Evolutionary conservation across 352 stramenopile genomes (phyloP).

Genomic region (Phytophthora ohioensis): DNA sequence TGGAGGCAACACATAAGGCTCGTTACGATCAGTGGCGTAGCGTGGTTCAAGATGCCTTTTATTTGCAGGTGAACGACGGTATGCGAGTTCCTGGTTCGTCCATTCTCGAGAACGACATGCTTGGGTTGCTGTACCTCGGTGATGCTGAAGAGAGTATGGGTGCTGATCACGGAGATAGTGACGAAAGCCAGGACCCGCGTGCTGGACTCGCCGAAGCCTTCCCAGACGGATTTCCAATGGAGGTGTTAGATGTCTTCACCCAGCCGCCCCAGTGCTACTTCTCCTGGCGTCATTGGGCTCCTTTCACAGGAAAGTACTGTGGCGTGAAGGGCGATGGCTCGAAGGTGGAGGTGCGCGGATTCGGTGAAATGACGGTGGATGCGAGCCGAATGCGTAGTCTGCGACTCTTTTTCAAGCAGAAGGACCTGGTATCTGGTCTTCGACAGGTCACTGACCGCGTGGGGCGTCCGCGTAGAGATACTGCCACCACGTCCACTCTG

Average conservation of each 20-base stretch:
- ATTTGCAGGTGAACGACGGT: conserved; percentile 79
- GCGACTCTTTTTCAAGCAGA: conserved; percentile 75
- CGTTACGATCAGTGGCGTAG: conserved; percentile 70
- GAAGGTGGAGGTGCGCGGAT: conserved; percentile 71
- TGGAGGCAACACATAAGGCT: conserved; percentile 81
- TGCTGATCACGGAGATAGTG: conserved; percentile 42
- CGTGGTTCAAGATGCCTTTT: conserved; percentile 66
- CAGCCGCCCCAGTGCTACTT: conserved; percentile 82
- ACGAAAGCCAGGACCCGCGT: conserved; percentile 58
- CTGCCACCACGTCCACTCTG: conserved; percentile 14
- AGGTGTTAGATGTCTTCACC: conserved; percentile 83
- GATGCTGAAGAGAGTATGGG: conserved; percentile 42
- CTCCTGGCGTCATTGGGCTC: conserved; percentile 82
- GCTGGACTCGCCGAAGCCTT: conserved; percentile 72
- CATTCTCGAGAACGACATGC: conserved; percentile 72
- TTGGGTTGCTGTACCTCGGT: conserved; percentile 71
- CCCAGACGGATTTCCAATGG: conserved; percentile 80
- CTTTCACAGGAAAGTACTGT: conserved; percentile 72
- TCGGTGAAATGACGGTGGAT: conserved; percentile 76
- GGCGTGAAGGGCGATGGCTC: conserved; percentile 69
- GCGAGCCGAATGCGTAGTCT: conserved; percentile 56
- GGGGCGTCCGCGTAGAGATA: conserved; percentile 31
- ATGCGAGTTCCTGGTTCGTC: conserved; percentile 44
- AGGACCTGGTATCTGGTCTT: conserved; percentile 63
- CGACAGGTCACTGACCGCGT: conserved; percentile 39